Base-by-base conservation (phyloP, 2,329 filamentous ascomycete genomes). In the Colletotrichum chlorophyti region DNA sequence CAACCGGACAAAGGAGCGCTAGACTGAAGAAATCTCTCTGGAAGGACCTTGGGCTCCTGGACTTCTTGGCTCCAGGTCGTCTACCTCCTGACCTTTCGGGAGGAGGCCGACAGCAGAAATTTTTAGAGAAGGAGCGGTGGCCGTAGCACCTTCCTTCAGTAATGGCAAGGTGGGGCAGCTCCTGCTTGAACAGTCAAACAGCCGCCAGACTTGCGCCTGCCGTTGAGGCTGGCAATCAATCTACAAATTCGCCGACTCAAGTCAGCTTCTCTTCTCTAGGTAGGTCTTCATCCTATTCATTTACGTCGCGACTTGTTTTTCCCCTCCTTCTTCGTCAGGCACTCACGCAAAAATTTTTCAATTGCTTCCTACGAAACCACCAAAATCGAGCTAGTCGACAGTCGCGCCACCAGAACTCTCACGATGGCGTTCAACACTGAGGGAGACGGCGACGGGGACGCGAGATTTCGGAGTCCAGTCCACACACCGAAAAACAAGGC, bases 231-330 rank as follows among this genome's bases (percentile, higher is more conserved):
- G 29, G 11, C 2, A 6, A 19, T 38, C 21, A 43, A 35, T 21
- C 12, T 27, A 21, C 14, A 31, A 8, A 23, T 49, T 49, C 27
- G 35, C 47, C 47, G n/a, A 42, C 35, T 11, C 11, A n/a, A 24
- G 35, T 55, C 52, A 55, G 52, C 52, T 26, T 35, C 11, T 19
- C 19, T 46, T 34, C 35, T 45, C n/a, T n/a, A n/a, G n/a, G n/a
- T n/a, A n/a, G n/a, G n/a, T 37, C n/a, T 45, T 32, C 31, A 32
- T 40, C 34, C n/a, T n/a, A n/a, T n/a, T n/a, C n/a, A n/a, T n/a
- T n/a, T n/a, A n/a, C n/a, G n/a, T n/a, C 26, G 31, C 46, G 15
- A 31, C 7, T 38, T 31, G 27, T 24, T 8, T 27, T 26, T 27
- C 17, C 34, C 40, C 38, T 34, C 19, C 21, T 19, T 19, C 10